Base-by-base conservation (phyloP, 148 eudicot genomes). In the Salicornia ramosissima region DNA sequence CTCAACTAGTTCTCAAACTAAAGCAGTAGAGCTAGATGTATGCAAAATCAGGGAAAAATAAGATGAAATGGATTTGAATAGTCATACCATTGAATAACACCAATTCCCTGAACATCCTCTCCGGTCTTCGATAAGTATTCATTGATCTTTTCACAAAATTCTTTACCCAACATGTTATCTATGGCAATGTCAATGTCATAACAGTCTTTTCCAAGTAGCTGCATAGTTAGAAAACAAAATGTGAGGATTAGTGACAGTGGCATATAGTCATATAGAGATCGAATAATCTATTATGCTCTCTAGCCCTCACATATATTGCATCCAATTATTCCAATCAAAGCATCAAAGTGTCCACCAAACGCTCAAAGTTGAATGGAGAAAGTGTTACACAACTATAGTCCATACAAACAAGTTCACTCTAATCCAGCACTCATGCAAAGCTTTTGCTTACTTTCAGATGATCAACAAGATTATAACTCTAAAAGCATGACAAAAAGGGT, bases 181-280 rank as follows among this genome's bases (percentile, higher is more conserved):
- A 94, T 85, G 9, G 98, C 98, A 72, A 94, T 83, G 75, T 93
- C 98, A 71, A 93, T 93, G 74, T 93, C 98, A 73, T 84, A 82
- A 77, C 96, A 90, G 30, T 93, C 98, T 87, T 90, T 90, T 25
- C 97, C 96, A 51, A 94, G 75, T 54, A 94, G 90, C 96, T 92
- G 86, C 88, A 81, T 33, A 29, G 26, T n/a, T 36, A 64, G 19
- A 47, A 18, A 13, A 73, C 6, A 51, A 33, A 24, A 76, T 28
- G 22, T 8, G 18, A 65, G 29, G 16, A 62, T 76, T 59, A 76
- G 40, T 34, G 4, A 1, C 45, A 18, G 31, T 45, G 33, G 33
- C 12, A 45, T 45, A 5, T 55, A 4, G 33, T 16, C 12, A 45
- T 45, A 5, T 55, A 4, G 34, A 55, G 60, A 55, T 7, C 25